Base-by-base conservation (phyloP, 768 basidiomycete genomes). In the Leccinum uliginosum region DNA sequence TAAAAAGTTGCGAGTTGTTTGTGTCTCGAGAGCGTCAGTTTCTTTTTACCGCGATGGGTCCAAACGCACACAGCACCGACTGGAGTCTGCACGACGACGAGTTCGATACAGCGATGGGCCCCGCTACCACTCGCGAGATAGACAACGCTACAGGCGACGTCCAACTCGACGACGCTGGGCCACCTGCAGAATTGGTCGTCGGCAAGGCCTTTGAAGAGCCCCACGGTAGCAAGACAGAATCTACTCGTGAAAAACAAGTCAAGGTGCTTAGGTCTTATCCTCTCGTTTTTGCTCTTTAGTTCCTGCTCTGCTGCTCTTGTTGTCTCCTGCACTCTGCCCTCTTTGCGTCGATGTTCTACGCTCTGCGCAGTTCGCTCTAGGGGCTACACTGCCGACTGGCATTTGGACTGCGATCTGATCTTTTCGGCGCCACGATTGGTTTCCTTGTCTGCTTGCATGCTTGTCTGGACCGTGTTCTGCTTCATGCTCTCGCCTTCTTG, bases 261-360 rank as follows among this genome's bases (percentile, higher is more conserved):
- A 89, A 89, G 87, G 87, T 89, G 87, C 87, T 87, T 89, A 87
- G 82, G 80, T 86, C 80, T 79, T 74, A 75, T 80, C 73, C 66
- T 69, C 69, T 75, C 54, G 58, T 70, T 68, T 64, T 65, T 73
- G 60, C 58, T 64, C 24, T 66, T 57, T 58, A 45, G 32, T 71
- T 60, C 60, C 55, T 60, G 53, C 61, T 55, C 64, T 69, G 59
- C 60, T 51, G 40, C 60, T 53, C 49, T 43, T 55, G 27, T 64
- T 60, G 56, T 66, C 56, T 53, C 50, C 59, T 62, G 53, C 55
- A 55, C 45, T 60, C 60, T 64, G 55, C 32, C 58, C 51, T 58
- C 49, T 59, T 50, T 54, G 21, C 60, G 50, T 64, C 65, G 61
- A 54, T 64, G 57, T 62, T 55, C 59, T 53, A 50, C 59, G 34